Conservation (phyloP, 129 eudicot species). For the Helianthus annuus region DNA sequence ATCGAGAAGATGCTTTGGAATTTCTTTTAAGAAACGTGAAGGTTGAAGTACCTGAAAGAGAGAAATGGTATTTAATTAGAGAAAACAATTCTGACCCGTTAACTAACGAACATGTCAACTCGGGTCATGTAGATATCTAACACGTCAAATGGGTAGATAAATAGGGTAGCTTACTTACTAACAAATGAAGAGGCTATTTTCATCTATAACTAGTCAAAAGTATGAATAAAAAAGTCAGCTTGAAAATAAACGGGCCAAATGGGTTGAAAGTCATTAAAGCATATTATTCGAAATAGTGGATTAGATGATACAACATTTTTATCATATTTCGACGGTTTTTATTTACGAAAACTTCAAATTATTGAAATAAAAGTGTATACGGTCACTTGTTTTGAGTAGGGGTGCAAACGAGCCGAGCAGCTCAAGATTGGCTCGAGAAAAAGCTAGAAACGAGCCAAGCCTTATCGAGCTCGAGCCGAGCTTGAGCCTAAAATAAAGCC, state of each 20-base stretch:
- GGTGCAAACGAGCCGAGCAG: too few relatives aligned
- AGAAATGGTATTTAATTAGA: slow-evolving; percentile 11
- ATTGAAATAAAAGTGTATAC: background rate
- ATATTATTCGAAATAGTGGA: background rate
- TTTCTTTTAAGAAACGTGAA: slow-evolving; percentile 88
- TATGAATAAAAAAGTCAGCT: background rate
- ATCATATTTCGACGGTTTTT: background rate
- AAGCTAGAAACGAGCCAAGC: too few relatives aligned
- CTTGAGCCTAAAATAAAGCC: too few relatives aligned
- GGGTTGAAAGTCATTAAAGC: background rate
- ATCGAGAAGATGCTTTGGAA: slow-evolving; percentile 75
- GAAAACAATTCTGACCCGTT: background rate
- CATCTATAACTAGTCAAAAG: background rate
- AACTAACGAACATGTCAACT: background rate
- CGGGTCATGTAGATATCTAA: background rate
- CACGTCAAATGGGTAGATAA: background rate
- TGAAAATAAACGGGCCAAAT: background rate
- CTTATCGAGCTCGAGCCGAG: too few relatives aligned
- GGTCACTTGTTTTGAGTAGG: background rate
- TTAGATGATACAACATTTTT: background rate
- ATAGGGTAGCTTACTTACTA: background rate
- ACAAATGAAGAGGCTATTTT: background rate
- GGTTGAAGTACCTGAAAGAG: slow-evolving; percentile 85
- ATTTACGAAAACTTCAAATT: background rate
- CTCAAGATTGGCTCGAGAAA: background rate